Evolutionary conservation across 2,329 filamentous ascomycete genomes (phyloP), one percentile per base, ranked within the genome.

Genomic region (Trichoderma koningiopsis): DNA sequence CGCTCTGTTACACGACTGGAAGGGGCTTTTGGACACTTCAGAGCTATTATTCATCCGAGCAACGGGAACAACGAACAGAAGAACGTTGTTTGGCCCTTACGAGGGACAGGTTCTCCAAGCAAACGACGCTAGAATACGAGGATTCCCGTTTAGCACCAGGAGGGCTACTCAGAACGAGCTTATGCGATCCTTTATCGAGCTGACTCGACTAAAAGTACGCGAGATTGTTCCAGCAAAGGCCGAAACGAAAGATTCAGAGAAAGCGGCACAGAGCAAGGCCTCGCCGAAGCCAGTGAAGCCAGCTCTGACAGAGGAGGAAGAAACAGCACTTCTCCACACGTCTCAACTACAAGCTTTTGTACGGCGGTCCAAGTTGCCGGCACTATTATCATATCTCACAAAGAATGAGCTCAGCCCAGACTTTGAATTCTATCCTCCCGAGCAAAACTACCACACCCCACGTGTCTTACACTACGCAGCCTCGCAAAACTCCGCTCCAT

Each of bases 91-190:
- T 75, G 94, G 94, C 0, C 92, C 93, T 0, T 97, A 98, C 75
- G 94, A 98, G 2, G 92, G 89, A 1, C 94, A 97, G 76, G 89
- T 97, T 1, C 80, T 99, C 66, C 89, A 86, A 69, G 87, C 89
- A 13, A 93, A 93, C 71, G 96, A 99, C 76, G 83, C 89, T 0
- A 86, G 96, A 43, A 85, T 97, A 75, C 87, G 96, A 68, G 91
- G 92, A 0, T 97, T 99, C 72, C 96, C 96, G 0, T 99, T 99
- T 79, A 97, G 87, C 78, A 99, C 96, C 10, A 88, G 94, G 14
- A 86, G 96, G 69, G 93, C 96, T 0, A 99, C 96, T 0, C 94
- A 98, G 76, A 92, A 91, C 59, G 96, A 99, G 79, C 88, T 99
- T 0, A 96, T 98, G 91, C 89, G 95, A 49, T 92, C 92, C 0